Base-by-base conservation (phyloP, 192 early-diverging fungal species). In the Coemansia erecta region DNA sequence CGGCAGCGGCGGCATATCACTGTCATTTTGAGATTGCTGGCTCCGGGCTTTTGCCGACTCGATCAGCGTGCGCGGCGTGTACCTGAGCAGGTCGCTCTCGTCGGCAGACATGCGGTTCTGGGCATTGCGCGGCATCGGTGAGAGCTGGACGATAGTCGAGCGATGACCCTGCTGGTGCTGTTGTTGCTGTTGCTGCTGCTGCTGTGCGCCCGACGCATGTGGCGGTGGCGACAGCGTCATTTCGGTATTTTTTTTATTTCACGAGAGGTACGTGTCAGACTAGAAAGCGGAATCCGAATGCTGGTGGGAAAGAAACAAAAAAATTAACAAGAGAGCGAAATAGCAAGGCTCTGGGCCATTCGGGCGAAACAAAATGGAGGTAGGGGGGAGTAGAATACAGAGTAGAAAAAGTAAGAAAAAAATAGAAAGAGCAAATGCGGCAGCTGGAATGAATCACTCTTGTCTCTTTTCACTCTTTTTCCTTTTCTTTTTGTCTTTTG, bases 21-120 rank as follows among this genome's bases (percentile, higher is more conserved):
- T n/a, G n/a, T n/a, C n/a, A n/a, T n/a, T n/a, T n/a, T n/a, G n/a
- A n/a, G n/a, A n/a, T n/a, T n/a, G n/a, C n/a, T n/a, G n/a, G n/a
- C n/a, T n/a, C n/a, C n/a, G n/a, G 26, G 56, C 45, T 22, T 76
- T 76, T 2, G 73, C 56, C 2, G 67, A 55, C 37, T 76, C 73
- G 17, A 76, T 61, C 18, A 76, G 63, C 44, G 73, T 61, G 11
- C 73, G 73, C 41, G 73, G 59, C 47, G 73, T 76, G 46, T 69
- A 76, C 23, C 39, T 47, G 4, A 35, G 48, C 3, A 49, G 43
- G 8, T 57, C 45, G 2, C 50, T 35, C 14, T 57, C 54, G 26
- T 50, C 53, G 24, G 47, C 21, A 12, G 24, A 49, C 47, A 19
- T 49, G 22, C 47, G 47, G 12, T 22, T 23, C 13, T n/a, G 21